Evolutionary conservation across 306 rosid genomes (phyloP).

Genomic region (Sechiopsis laciniata): DNA sequence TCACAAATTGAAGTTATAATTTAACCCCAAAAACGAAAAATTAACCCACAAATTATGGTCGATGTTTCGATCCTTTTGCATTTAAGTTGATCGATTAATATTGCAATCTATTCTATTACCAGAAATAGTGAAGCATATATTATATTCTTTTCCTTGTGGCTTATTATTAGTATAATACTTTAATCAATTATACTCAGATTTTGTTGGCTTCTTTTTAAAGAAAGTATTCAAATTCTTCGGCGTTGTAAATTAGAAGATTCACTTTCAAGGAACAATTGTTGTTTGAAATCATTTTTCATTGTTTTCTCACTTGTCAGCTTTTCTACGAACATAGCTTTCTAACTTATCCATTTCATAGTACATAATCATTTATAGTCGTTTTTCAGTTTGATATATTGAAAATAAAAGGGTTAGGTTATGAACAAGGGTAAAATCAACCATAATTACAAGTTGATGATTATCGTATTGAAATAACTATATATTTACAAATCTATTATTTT

Average conservation of each 20-base stretch:
- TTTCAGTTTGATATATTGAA: neutral
- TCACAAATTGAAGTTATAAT: too few relatives aligned
- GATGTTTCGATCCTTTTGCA: neutral
- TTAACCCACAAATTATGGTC: too few relatives aligned
- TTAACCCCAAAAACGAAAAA: too few relatives aligned
- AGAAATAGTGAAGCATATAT: conserved; percentile 1
- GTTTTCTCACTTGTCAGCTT: neutral
- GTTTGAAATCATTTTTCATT: neutral
- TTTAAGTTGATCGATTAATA: too few relatives aligned
- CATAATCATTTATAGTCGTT: neutral
- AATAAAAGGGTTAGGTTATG: neutral
- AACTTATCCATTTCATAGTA: neutral
- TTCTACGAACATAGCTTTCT: neutral
- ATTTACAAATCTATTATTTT: neutral
- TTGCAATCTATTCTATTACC: neutral
- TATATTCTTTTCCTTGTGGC: neutral
- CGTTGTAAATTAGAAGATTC: conserved; percentile 11
- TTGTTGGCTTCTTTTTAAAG: neutral
- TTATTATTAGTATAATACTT: neutral
- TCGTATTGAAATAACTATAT: neutral
- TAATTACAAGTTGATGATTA: neutral
- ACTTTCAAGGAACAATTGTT: neutral
- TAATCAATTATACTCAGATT: neutral
- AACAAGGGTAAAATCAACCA: neutral
- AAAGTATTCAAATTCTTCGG: conserved; percentile 1